Conservation (phyloP, 495 filamentous ascomycete genomes). For the Parachaetomium inaequale region DNA sequence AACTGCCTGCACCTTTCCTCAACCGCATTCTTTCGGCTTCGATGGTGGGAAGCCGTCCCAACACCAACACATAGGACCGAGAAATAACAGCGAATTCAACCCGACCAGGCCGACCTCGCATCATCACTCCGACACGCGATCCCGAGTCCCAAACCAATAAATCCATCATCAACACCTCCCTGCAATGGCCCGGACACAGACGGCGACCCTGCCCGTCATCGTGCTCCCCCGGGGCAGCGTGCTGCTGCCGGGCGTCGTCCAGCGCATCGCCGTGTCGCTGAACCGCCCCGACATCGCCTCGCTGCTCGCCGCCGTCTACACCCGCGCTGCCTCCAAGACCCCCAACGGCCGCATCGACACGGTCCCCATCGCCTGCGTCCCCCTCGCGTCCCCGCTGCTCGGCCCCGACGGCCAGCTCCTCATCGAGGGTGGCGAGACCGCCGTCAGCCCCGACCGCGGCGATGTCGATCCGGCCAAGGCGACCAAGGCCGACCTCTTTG, state of each 20-base stretch:
- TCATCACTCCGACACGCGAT: background rate
- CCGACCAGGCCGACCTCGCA: background rate
- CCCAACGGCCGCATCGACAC: slow-evolving; percentile 58
- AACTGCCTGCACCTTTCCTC: background rate
- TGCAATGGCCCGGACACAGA: slow-evolving; percentile 31
- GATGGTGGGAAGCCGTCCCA: background rate
- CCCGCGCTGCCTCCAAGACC: slow-evolving; percentile 58
- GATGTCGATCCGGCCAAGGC: slow-evolving; percentile 47
- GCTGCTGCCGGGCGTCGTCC: slow-evolving; percentile 74
- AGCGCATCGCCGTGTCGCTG: slow-evolving; percentile 66
- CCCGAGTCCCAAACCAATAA: background rate
- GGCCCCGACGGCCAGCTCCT: slow-evolving; percentile 67
- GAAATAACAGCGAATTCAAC: background rate
- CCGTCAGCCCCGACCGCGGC: slow-evolving; percentile 35
- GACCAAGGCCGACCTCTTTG: slow-evolving; percentile 68
- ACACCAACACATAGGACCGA: background rate
- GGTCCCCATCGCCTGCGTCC: slow-evolving; percentile 77
- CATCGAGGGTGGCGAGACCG: slow-evolving; percentile 52
- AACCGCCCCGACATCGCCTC: slow-evolving; percentile 80
- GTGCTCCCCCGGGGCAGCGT: slow-evolving; percentile 69
- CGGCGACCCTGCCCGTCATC: slow-evolving; percentile 62
- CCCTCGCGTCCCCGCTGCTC: slow-evolving; percentile 66
- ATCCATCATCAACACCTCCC: background rate
- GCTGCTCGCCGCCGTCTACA: slow-evolving; percentile 72
- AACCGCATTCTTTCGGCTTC: background rate